Evolutionary conservation across 768 basidiomycete species (phyloP).

Genomic region (Podaxis carcinomalis): DNA sequence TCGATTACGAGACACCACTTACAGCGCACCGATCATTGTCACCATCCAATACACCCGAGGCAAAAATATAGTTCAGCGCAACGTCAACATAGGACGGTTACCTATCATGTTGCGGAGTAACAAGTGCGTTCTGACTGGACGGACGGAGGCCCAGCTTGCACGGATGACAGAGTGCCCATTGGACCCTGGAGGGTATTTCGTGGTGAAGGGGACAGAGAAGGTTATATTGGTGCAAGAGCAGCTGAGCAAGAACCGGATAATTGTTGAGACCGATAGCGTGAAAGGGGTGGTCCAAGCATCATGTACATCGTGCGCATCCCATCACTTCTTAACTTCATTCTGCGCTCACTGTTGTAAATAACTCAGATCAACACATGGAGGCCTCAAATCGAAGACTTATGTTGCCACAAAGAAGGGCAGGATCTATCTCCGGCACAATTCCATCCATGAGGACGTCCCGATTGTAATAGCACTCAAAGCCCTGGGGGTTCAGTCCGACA

Average conservation of each 20-base stretch:
- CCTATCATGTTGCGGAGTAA: constrained; percentile 97
- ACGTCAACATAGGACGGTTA: constrained; percentile 84
- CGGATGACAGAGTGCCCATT: constrained; percentile 95
- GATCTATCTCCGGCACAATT: constrained; percentile 97
- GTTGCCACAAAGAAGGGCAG: constrained; percentile 92
- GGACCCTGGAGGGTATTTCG: constrained; percentile 99
- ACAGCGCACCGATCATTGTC: constrained; percentile 89
- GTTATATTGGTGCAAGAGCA: constrained; percentile 99
- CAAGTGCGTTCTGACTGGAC: constrained; percentile 86
- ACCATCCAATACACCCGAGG: constrained; percentile 95
- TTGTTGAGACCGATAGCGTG: constrained; percentile 89
- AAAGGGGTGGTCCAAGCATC: constrained; percentile 93
- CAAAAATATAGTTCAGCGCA: constrained; percentile 81
- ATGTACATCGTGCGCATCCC: constrained; percentile 80
- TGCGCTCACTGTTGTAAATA: constrained; percentile 12
- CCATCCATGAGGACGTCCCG: constrained; percentile 94
- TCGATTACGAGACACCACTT: constrained; percentile 91
- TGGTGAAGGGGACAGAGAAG: constrained; percentile 98
- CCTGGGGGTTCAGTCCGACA: constrained; percentile 93
- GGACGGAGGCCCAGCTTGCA: constrained; percentile 79
- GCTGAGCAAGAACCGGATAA: constrained; percentile 97
- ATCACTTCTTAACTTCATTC: background rate
- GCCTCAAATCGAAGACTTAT: constrained; percentile 95
- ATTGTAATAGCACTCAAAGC: constrained; percentile 96
- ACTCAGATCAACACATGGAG: constrained; percentile 71